Evolutionary conservation across 305 asterid species (phyloP).

Genomic region (Withania somnifera): DNA sequence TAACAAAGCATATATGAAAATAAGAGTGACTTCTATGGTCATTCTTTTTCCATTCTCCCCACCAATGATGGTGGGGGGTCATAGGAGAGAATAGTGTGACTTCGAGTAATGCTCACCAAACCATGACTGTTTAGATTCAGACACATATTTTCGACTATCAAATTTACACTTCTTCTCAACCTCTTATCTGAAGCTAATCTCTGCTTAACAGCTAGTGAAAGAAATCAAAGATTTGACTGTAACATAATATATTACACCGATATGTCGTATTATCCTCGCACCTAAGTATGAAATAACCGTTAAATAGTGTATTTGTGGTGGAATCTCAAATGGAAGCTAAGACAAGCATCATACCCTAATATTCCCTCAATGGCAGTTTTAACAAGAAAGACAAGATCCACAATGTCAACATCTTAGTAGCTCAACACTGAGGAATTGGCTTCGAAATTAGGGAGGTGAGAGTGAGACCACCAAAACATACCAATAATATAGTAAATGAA

Average conservation of each 20-base stretch:
- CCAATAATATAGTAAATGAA: neutral
- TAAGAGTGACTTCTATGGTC: neutral
- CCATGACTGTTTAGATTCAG: neutral
- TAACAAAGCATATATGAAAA: neutral
- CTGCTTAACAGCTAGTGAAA: neutral
- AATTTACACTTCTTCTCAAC: neutral
- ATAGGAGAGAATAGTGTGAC: neutral
- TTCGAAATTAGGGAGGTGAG: neutral
- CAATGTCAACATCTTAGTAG: neutral
- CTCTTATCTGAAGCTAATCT: neutral
- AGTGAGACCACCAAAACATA: neutral
- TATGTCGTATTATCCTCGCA: neutral
- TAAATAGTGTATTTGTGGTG: neutral
- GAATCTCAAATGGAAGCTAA: neutral
- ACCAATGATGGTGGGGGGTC: neutral
- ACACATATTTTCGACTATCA: neutral
- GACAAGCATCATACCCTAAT: neutral
- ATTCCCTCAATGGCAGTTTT: neutral
- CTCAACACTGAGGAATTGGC: neutral
- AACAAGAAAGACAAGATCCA: neutral
- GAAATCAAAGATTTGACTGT: neutral
- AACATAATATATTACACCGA: neutral
- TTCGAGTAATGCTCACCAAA: neutral
- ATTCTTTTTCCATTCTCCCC: neutral
- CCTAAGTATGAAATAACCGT: neutral